Evolutionary conservation across 1,139 yeast species (phyloP), one percentile per base, ranked within the genome.

Genomic region (Saccharomycopsis phalli): DNA sequence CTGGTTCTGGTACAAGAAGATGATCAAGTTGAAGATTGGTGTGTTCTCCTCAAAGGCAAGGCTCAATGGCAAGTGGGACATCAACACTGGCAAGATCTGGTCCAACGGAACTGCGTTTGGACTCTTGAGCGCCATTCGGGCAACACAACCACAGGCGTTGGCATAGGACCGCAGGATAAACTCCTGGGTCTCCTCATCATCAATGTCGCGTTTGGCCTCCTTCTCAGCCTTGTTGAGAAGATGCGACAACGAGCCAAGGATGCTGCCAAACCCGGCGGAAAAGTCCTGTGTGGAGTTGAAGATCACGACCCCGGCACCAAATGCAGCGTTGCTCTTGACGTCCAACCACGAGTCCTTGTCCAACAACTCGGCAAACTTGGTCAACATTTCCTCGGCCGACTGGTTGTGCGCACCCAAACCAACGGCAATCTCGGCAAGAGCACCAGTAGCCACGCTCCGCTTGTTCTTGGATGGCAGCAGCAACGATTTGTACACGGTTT

Each of bases 61-160:
- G 57, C 78, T 74, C 57, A 91, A 72, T 40, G 99, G 99, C 57
- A 93, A 70, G 56, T 82, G 91, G 40, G 68, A 65, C 49, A 88
- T 66, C 53, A 93, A 68, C 31, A 81, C 82, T 34, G 87, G 86
- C 41, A 91, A 60, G 27, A 91, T 82, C 51, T 79, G 94, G 48
- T 72, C 75, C 53, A 87, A 64, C 47, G 97, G 97, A 50, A 91
- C 78, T 35, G 80, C 72, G 41, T 65, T 65, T 54, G 76, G 76
- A 58, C 82, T 74, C 58, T 81, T 80, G 59, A 83, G 66, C 17
- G 84, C 73, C 84, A 91, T 72, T 64, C 98, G 79, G 26, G 95
- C 87, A 47, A 88, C 94, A 71, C 98, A 91, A 36, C 99, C 99
- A 61, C 94, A 82, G 5, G 95, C 95, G 60, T 91, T 91, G 48